phyloP scores from a whole-genome alignment of 192 early-diverging fungal species.

The Umbelopsis isabellina region DNA sequence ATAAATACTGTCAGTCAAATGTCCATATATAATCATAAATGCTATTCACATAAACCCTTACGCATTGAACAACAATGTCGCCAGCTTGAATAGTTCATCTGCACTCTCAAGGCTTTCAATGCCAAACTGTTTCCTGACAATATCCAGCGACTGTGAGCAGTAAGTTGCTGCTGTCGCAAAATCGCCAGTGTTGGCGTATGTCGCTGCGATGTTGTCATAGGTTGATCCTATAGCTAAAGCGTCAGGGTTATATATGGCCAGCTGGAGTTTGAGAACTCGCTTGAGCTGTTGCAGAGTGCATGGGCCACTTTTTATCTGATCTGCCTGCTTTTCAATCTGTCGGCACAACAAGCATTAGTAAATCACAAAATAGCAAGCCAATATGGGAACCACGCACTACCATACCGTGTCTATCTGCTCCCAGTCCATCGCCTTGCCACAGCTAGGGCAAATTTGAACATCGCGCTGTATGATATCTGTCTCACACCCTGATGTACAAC shows the following conservation, averaged over 20 bases:
- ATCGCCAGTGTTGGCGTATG: background rate
- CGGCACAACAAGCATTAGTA: no score
- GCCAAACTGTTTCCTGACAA: background rate
- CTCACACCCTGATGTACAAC: background rate
- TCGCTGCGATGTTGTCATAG: background rate
- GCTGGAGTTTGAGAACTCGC: background rate
- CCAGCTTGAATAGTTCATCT: constrained; percentile 1
- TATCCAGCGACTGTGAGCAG: background rate
- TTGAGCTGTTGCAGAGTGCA: background rate
- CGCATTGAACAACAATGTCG: constrained; percentile 9
- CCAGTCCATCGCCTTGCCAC: background rate
- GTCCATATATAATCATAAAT: no score
- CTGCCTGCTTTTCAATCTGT: background rate
- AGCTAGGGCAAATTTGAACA: background rate
- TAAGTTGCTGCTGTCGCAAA: background rate
- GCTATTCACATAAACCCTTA: background rate
- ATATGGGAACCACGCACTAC: background rate
- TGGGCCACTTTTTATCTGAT: background rate
- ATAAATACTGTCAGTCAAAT: no score
- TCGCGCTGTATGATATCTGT: background rate
- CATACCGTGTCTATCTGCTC: background rate
- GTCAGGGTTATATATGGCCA: background rate
- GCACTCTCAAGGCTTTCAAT: constrained; percentile 3
- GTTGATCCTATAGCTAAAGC: background rate
- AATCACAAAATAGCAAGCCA: background rate